These are phyloP conservation scores for Beauveria sp. DNA, from an alignment of 2,329 filamentous ascomycete genomes.

Conservation along the genomic window DNA sequence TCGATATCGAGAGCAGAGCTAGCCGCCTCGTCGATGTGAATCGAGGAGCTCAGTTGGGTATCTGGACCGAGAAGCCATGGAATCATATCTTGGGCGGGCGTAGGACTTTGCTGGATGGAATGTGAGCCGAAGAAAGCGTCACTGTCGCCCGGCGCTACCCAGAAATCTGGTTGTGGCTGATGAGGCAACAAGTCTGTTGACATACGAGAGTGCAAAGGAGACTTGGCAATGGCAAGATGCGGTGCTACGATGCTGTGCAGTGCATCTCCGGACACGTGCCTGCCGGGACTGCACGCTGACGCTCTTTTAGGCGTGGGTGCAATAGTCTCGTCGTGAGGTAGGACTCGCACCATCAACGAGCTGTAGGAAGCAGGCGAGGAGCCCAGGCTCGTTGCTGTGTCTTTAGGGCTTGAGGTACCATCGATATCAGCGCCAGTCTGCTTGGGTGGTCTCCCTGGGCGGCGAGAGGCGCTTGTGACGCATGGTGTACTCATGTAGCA, in stretches of 20 bases:
- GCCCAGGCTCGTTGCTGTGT: neutral
- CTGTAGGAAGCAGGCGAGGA: neutral
- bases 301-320: neutral
- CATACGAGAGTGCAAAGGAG: neutral
- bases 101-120: slow-evolving; percentile 14
- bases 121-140: neutral
- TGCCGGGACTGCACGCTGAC: neutral
- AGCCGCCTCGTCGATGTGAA: neutral
- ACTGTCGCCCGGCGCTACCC: neutral
- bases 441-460: slow-evolving; percentile 17
- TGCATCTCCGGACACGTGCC: neutral
- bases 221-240: neutral
- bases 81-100: slow-evolving; percentile 14
- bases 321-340: neutral
- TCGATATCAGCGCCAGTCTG: neutral
- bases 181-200: neutral
- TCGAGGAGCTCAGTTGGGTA: neutral
- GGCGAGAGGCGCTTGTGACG: slow-evolving; percentile 16
- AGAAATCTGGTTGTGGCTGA: neutral
- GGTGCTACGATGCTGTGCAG: neutral
- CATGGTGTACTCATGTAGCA: slow-evolving; percentile 13
- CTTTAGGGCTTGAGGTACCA: neutral
- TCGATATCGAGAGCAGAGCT: neutral
- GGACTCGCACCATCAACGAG: neutral
- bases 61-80: slow-evolving; percentile 4